Base-by-base conservation (phyloP, 2,329 filamentous ascomycete species). In the Pleoardoris graminearum region DNA sequence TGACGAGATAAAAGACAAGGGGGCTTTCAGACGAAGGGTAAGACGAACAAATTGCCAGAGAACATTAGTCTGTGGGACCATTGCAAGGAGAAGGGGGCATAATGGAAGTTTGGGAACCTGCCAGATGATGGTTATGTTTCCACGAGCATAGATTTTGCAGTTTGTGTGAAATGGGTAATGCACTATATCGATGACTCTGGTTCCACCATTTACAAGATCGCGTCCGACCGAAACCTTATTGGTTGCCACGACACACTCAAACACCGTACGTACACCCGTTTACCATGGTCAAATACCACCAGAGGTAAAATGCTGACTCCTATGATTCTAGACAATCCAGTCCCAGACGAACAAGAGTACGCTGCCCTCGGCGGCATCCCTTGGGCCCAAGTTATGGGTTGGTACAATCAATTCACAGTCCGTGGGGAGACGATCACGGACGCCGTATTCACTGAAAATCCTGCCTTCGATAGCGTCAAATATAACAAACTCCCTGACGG, bases 301-400 rank as follows among this genome's bases (percentile, higher is more conserved):
- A 39, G 4, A 23, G 37, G 23, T 22, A 22, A 10, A 39, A 22
- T 39, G 14, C 37, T 39, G 19, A 39, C 19, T 23, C 19, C 10
- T 7, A 12, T 16, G n/a, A 39, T 39, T 22, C 17, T 19, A 39
- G 37, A 39, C 37, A 39, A 39, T 23, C 19, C 37, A 7, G 11
- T 39, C 19, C n/a, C n/a, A 19, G 8, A 11, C 17, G 37, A 39
- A 23, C n/a, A 11, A 5, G 37, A 39, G 19, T 39, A 39, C 19
- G 37, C 19, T 39, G 37, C 37, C 37, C 22, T 39, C 37, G 21
- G 21, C 17, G 37, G 23, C 11, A 19, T 39, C 21, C 37, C 37
- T 39, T 39, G 37, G 37, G 37, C 22, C 37, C 37, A 39, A 39
- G 37, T 39, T 19, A 39, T 39, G 12, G 37, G 37, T 23, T 39